Base-by-base conservation (phyloP, 805 yeast genomes). In the Candida silvicultrix region DNA sequence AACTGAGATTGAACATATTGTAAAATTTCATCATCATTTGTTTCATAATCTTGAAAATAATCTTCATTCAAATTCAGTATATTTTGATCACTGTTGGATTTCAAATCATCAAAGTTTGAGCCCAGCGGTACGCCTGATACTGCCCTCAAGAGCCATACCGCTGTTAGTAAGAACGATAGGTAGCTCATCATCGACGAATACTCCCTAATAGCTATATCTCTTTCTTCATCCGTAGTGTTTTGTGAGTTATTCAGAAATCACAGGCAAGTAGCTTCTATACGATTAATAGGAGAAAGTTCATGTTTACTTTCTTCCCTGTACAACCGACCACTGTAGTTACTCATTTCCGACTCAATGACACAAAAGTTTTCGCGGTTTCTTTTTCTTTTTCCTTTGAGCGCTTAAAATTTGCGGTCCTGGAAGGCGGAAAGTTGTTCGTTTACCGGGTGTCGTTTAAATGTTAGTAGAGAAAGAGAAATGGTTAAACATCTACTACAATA, bases 21-120 rank as follows among this genome's bases (percentile, higher is more conserved):
- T 12, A 49, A 20, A 1, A 49, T 43, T 6, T 46, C 49, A 6
- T 40, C 19, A 19, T 45, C 45, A 23, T 47, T 25, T 9, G 41
- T 36, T 11, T 47, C 45, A 41, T 42, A 52, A 9, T 45, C 51
- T 16, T 48, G 44, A 28, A 57, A 53, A 20, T 51, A 50, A 32
- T 57, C 59, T 0, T 23, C 12, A 25, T 50, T 40, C 34, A 51
- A 36, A n/a, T 42, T 39, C 16, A 45, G 9, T 8, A 20, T 21
- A 4, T 15, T 12, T 4, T 20, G 11, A 8, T 12, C 14, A 15
- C 15, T 16, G 8, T 21, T 9, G 5, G 5, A 9, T 23, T 23
- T 23, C 25, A 23, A 23, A 9, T 23, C 9, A 23, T 23, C 25
- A 23, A 11, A 28, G 14, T 10, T 28, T 28, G 31, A 28, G 12